Conservation (phyloP, 768 basidiomycete species). For the Tulasnella sp. region DNA sequence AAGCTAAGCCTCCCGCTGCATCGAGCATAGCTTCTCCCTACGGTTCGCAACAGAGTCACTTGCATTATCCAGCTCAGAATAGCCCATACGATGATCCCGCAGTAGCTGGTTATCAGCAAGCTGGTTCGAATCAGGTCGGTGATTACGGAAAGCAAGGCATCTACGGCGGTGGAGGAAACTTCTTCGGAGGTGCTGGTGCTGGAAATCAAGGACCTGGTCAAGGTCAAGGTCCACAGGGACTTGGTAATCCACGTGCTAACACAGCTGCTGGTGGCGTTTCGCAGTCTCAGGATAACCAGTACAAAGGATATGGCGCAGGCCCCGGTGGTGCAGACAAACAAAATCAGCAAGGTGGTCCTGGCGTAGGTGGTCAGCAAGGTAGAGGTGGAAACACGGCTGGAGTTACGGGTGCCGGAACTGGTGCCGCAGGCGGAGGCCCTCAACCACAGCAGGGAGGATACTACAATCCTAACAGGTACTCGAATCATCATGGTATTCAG, state of each 20-base stretch:
- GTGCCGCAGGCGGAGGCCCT: neutral
- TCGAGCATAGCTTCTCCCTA: conserved; percentile 5
- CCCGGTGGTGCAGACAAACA: conserved; percentile 2
- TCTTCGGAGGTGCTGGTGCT: conserved; percentile 10
- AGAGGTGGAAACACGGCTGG: conserved; percentile 1
- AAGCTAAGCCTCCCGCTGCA: conserved; percentile 1
- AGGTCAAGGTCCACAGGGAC: neutral
- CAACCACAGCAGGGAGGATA: conserved; percentile 12
- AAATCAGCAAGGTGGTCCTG: neutral
- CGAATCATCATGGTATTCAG: no score
- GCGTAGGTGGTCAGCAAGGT: neutral
- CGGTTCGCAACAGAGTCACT: neutral
- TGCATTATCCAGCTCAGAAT: conserved; percentile 7
- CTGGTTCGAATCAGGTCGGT: neutral
- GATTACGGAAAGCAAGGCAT: conserved; percentile 8
- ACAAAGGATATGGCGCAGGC: conserved; percentile 5
- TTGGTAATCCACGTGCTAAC: neutral
- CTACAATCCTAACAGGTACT: conserved; percentile 12
- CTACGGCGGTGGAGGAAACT: conserved; percentile 10
- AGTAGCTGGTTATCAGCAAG: conserved; percentile 2
- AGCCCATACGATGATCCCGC: conserved; percentile 9
- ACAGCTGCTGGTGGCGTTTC: neutral
- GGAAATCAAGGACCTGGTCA: conserved; percentile 2
- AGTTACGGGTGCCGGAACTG: neutral
- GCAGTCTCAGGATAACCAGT: conserved; percentile 9